Conservation (phyloP, 306 rosid species). For the Gillenia trifoliata region DNA sequence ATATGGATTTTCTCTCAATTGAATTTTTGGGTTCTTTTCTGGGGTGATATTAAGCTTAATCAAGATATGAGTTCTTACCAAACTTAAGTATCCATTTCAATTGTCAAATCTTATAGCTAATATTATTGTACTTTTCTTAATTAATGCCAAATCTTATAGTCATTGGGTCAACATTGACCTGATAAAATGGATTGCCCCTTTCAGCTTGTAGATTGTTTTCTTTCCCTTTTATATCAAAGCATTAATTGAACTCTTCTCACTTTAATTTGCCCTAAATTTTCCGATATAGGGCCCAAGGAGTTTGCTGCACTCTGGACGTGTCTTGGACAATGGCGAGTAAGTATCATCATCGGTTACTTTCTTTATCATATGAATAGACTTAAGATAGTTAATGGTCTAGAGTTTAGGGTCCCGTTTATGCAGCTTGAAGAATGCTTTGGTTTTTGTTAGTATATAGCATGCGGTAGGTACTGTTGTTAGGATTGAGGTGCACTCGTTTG, state of each 20-base stretch:
- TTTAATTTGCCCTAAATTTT: slow-evolving; percentile 21
- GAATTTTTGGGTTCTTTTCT: background rate
- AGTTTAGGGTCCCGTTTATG: background rate
- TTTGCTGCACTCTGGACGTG: slow-evolving; percentile 78
- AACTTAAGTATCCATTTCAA: background rate
- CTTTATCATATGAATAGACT: background rate
- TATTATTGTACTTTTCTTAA: background rate
- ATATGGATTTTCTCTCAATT: too few relatives aligned
- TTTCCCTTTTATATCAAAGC: background rate
- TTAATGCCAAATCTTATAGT: background rate
- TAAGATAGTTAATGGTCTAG: background rate
- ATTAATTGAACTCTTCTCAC: background rate
- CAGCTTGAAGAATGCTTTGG: background rate
- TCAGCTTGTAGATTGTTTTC: background rate
- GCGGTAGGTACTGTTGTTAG: background rate
- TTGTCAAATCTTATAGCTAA: background rate
- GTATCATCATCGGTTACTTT: slow-evolving; percentile 22
- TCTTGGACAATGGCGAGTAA: slow-evolving; percentile 83
- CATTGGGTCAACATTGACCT: background rate
- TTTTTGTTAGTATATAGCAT: background rate
- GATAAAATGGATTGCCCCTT: background rate
- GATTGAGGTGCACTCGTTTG: too few relatives aligned
- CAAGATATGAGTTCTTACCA: background rate
- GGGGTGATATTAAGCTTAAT: background rate
- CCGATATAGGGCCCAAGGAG: slow-evolving; percentile 60